Conservation (phyloP, 2,329 filamentous ascomycete genomes). For the Gaeumannomyces sp. region DNA sequence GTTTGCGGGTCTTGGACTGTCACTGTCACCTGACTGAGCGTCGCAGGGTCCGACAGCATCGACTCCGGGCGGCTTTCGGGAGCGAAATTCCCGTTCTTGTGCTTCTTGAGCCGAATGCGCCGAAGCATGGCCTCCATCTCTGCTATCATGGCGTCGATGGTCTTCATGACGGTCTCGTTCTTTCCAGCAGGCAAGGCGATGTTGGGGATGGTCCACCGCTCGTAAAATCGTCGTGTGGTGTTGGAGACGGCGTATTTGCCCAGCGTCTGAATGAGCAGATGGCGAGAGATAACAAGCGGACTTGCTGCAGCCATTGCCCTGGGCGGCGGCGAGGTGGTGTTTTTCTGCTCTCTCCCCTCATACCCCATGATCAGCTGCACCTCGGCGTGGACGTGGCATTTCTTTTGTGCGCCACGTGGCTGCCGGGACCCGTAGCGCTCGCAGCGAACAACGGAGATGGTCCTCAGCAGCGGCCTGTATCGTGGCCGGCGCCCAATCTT, state of each 20-base stretch:
- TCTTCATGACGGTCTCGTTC: not conserved
- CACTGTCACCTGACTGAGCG: conserved; percentile 2
- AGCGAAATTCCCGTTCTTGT: not conserved
- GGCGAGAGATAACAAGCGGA: conserved; percentile 9
- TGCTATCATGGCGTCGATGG: not conserved
- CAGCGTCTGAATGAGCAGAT: conserved; percentile 6
- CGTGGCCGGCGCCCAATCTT: not conserved
- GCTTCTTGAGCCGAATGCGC: not conserved
- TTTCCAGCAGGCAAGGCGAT: not conserved
- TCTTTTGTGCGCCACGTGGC: conserved; percentile 4
- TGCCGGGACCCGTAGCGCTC: not conserved
- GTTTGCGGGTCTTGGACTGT: not conserved
- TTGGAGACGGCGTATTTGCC: conserved; percentile 5
- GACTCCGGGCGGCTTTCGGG: conserved; percentile 4
- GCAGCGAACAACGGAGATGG: not conserved
- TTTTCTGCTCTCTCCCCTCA: not conserved
- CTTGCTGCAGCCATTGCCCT: conserved; percentile 11
- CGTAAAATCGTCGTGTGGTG: conserved; percentile 5
- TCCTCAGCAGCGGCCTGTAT: conserved; percentile 3
- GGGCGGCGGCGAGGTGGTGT: conserved; percentile 1
- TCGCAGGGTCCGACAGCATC: conserved; percentile 1
- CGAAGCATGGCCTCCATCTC: not conserved
- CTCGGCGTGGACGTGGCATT: conserved; percentile 8
- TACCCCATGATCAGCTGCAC: conserved; percentile 10
- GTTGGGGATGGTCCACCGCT: conserved; percentile 8